Evolutionary conservation across 129 eudicot genomes (phyloP).

Genomic region (Pseudognaphalium luteoalbum): DNA sequence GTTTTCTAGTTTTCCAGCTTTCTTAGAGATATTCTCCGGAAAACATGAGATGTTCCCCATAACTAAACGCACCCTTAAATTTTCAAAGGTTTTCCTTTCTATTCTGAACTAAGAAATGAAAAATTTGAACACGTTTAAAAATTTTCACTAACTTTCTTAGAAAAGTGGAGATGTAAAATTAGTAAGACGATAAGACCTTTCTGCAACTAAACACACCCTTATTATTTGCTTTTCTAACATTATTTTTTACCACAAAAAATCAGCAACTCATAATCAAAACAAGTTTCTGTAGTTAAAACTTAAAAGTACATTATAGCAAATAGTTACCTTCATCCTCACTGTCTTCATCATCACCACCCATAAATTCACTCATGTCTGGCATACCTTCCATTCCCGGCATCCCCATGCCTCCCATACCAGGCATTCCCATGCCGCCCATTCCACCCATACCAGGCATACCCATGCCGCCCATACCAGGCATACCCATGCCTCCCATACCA

Average conservation of each 20-base stretch:
- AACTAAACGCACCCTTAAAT: too few species aligned
- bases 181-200: too few species aligned
- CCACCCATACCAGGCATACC: slow-evolving; percentile 36
- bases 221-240: too few species aligned
- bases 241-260: neutral
- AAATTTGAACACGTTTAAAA: too few species aligned
- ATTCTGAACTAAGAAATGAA: too few species aligned
- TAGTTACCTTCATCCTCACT: slow-evolving; percentile 70
- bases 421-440: slow-evolving; percentile 45
- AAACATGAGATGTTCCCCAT: too few species aligned
- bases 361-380: slow-evolving; percentile 40
- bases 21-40: too few species aligned
- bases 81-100: too few species aligned
- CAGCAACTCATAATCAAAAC: neutral
- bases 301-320: neutral
- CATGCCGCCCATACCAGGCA: slow-evolving; percentile 42
- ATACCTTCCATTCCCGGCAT: slow-evolving; percentile 38
- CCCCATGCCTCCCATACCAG: slow-evolving; percentile 44
- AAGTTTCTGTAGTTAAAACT: neutral
- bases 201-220: too few species aligned
- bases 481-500: slow-evolving; percentile 40
- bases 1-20: too few species aligned
- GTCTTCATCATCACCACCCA: slow-evolving; percentile 65
- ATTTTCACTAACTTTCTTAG: too few species aligned
- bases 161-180: too few species aligned